Conservation (phyloP, 805 yeast genomes). For the Wickerhamomyces alni region DNA sequence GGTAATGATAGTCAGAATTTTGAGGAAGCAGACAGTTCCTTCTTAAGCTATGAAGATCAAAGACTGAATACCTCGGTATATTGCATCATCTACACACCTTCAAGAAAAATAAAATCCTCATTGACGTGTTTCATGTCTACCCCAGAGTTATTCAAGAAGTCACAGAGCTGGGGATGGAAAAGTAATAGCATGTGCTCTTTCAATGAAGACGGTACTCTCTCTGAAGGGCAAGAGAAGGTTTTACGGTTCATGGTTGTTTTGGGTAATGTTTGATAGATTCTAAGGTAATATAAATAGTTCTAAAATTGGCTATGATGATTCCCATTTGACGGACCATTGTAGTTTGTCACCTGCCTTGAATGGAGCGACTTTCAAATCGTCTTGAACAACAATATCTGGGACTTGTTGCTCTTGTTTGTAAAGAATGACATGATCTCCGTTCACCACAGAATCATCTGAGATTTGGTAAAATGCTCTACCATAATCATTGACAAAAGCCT, state of each 20-base stretch:
- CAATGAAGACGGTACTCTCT: constrained; percentile 41
- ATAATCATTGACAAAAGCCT: constrained; percentile 66
- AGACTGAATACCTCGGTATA: constrained; percentile 41
- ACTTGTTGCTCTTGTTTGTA: constrained; percentile 48
- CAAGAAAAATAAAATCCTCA: constrained; percentile 37
- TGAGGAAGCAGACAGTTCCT: constrained; percentile 18
- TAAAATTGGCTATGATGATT: too few relatives aligned
- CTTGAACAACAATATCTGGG: constrained; percentile 50
- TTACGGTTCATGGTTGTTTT: constrained; percentile 44
- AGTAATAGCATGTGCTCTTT: constrained; percentile 48
- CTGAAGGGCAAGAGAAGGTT: constrained; percentile 37
- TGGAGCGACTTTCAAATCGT: constrained; percentile 62
- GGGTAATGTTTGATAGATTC: constrained; percentile 27
- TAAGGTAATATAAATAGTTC: too few relatives aligned
- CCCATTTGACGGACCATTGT: constrained; percentile 74
- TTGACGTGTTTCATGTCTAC: constrained; percentile 49
- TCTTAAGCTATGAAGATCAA: constrained; percentile 40
- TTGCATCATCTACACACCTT: constrained; percentile 50
- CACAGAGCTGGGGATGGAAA: constrained; percentile 63
- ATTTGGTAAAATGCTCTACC: constrained; percentile 70
- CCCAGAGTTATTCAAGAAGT: constrained; percentile 45
- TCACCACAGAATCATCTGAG: constrained; percentile 35
- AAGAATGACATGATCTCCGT: constrained; percentile 45
- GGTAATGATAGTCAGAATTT: constrained; percentile 3
- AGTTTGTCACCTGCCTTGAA: constrained; percentile 78